These are phyloP conservation scores for Carallia pectinifolia DNA, from an alignment of 345 rosid genomes.

Conservation along the genomic window DNA sequence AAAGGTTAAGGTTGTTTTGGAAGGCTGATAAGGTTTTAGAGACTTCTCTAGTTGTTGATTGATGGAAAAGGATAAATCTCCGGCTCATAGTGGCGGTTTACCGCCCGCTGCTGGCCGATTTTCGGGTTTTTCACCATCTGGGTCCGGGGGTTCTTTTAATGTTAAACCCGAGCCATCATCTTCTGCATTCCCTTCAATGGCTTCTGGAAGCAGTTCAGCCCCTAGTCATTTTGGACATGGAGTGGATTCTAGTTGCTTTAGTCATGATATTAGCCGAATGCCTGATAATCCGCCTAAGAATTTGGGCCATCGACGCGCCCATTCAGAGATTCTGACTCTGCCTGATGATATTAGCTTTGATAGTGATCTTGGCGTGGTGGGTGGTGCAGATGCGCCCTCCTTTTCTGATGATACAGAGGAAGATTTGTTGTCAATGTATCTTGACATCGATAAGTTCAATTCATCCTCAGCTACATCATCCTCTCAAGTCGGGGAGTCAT, in stretches of 20 bases:
- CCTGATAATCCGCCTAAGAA: slow-evolving; percentile 80
- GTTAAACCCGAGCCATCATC: slow-evolving; percentile 54
- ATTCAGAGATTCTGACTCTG: slow-evolving; percentile 85
- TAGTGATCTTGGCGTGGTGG: slow-evolving; percentile 82
- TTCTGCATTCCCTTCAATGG: slow-evolving; percentile 41
- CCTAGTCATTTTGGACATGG: slow-evolving; percentile 40
- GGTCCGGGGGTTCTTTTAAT: slow-evolving; percentile 38
- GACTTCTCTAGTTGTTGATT: slow-evolving; percentile 17
- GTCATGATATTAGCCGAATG: slow-evolving; percentile 86
- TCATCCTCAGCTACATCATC: slow-evolving; percentile 64
- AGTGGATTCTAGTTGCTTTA: slow-evolving; percentile 50
- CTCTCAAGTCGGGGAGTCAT: slow-evolving; percentile 60
- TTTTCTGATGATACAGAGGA: slow-evolving; percentile 86
- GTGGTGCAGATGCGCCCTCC: slow-evolving; percentile 68
- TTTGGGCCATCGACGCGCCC: slow-evolving; percentile 90
- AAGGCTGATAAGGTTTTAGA: slow-evolving; percentile 11
- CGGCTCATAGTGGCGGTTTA: slow-evolving; percentile 46
- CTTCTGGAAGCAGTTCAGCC: slow-evolving; percentile 41
- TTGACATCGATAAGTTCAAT: slow-evolving; percentile 89
- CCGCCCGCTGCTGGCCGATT: slow-evolving; percentile 59
- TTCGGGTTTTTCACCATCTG: slow-evolving; percentile 48
- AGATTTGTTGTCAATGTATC: slow-evolving; percentile 72
- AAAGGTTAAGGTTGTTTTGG: not conserved
- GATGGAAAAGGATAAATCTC: slow-evolving; percentile 79
- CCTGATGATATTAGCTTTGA: slow-evolving; percentile 93